A percentile compares a stretch with the other conserved stretches of the same genome.
Conservation (phyloP, 75 land plant genomes). For the Selaginella tamariscina region DNA sequence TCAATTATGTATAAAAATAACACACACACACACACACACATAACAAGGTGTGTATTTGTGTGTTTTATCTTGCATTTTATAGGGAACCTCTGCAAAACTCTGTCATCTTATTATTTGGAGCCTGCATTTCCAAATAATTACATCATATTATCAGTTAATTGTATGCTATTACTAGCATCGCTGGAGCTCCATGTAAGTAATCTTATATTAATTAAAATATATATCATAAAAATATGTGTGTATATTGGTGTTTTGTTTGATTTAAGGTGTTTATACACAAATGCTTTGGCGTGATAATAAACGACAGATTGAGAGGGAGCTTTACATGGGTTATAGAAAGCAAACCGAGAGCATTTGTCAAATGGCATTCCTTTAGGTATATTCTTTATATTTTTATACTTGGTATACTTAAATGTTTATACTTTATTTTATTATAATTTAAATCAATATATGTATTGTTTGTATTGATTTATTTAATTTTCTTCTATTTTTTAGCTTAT, state of each 20-base stretch:
- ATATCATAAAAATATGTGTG: too few relatives aligned
- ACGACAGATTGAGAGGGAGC: constrained; percentile 40
- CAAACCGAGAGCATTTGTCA: constrained; percentile 38
- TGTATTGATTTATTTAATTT: too few relatives aligned
- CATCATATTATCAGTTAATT: not conserved
- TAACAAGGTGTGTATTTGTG: too few relatives aligned
- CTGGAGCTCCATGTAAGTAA: not conserved
- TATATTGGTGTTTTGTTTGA: too few relatives aligned
- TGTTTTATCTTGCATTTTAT: not conserved
- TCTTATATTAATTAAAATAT: not conserved
- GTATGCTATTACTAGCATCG: not conserved
- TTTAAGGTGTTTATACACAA: not conserved
- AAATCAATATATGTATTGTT: not conserved
- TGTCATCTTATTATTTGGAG: not conserved
- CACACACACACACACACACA: too few relatives aligned
- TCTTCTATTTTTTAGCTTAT: constrained; percentile 42
- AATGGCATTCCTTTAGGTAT: constrained; percentile 35
- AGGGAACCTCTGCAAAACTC: not conserved
- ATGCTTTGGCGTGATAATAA: constrained; percentile 54
- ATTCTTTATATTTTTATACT: not conserved
- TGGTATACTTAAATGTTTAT: not conserved
- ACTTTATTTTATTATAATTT: not conserved
- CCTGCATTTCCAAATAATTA: constrained; percentile 3
- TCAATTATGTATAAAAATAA: too few relatives aligned
- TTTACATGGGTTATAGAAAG: constrained; percentile 54